Conservation (phyloP, 1,284 basidiomycete species). For the Papiliotrema nemorosa region DNA sequence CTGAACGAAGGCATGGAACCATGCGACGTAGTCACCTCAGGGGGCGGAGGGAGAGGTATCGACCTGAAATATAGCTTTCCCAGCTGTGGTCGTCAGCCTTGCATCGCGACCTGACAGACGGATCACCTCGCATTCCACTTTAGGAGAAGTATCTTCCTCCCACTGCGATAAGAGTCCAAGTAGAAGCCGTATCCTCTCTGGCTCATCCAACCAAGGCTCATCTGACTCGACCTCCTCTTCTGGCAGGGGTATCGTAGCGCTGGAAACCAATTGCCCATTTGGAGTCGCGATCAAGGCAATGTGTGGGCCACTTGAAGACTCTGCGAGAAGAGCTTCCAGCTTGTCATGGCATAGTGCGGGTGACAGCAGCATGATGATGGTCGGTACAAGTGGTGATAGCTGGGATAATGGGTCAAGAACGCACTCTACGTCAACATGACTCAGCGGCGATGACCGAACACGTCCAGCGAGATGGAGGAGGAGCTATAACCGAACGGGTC, state of each 20-base stretch:
- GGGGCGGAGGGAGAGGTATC: conserved; percentile 16
- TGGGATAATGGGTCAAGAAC: too few relatives aligned
- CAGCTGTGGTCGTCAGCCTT: conserved; percentile 13
- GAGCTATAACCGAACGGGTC: too few relatives aligned
- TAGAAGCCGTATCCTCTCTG: conserved; percentile 35
- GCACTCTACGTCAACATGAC: too few relatives aligned
- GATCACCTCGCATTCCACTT: conserved; percentile 39
- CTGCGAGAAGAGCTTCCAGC: not conserved
- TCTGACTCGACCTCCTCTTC: conserved; percentile 14
- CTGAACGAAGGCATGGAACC: conserved; percentile 13
- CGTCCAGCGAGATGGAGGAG: too few relatives aligned
- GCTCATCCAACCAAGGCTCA: conserved; percentile 35
- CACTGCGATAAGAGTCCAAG: conserved; percentile 36
- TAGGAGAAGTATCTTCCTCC: conserved; percentile 33
- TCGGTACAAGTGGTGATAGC: too few relatives aligned
- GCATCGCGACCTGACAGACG: not conserved
- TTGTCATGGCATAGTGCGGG: not conserved
- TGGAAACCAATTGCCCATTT: conserved; percentile 13
- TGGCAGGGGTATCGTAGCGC: conserved; percentile 10
- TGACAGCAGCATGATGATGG: conserved; percentile 1
- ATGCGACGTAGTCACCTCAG: conserved; percentile 7
- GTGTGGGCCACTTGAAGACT: conserved; percentile 14
- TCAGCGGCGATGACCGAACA: too few relatives aligned
- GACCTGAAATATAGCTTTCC: conserved; percentile 23
- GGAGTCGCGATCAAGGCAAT: conserved; percentile 26